Base-by-base conservation (phyloP, 257 asterid species). In the Plantago elongata region DNA sequence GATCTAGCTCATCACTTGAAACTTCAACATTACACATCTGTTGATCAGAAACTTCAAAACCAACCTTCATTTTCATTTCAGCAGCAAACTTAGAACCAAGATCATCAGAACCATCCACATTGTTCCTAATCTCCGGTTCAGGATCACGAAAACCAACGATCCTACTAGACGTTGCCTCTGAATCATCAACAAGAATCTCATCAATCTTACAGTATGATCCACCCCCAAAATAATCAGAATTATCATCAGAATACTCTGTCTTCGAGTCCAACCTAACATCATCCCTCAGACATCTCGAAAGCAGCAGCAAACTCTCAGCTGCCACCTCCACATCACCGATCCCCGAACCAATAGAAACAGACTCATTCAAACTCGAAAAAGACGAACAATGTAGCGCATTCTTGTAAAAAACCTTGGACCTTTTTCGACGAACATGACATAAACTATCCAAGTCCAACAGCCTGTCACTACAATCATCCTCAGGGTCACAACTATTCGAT, bases 301-400 rank as follows among this genome's bases (percentile, higher is more conserved):
- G 82, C 95, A 84, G 75, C 59, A 92, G 67, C 88, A 89, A 75
- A 72, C 81, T 70, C 62, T 49, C 27, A 10, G 95, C 99, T 14
- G 80, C 94, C 44, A 82, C 78, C 60, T 72, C 76, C 9, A 51
- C 76, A 44, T 77, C 85, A 38, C 66, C 85, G 70, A 63, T 13
- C 58, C 79, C 92, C 56, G 57, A 61, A 63, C 58, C 61, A 51
- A 62, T 48, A 59, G 67, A 66, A 8, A 51, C 45, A 14, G 78
- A 65, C 29, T 45, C 79, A 68, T 72, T 68, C 57, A 67, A 40
- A 66, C 71, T 51, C 45, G 84, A 67, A 70, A 55, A 60, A 10
- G 80, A 57, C 42, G 74, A 62, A 34, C 40, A 1, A 64, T 64
- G 67, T 11, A 74, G 49, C 46, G 65, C 63, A 40, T 29, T 67